A percentile compares a stretch with the other conserved stretches of the same genome.
Evolutionary conservation across 306 rosid species (phyloP).

Genomic region (Leucaena leucocephala): DNA sequence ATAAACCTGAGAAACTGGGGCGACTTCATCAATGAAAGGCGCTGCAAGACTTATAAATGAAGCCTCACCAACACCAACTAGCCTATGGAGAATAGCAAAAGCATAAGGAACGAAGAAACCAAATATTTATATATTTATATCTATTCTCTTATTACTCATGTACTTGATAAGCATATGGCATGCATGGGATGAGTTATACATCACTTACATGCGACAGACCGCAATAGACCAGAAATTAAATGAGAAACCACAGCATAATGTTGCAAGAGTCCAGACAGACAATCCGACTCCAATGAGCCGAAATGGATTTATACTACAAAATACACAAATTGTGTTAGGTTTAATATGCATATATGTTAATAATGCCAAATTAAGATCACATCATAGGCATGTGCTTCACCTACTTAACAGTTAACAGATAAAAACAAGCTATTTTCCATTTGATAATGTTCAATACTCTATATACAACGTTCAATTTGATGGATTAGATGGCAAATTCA

Average conservation of each 20-base stretch:
- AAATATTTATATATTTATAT: slow-evolving; percentile 6
- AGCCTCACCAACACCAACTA: slow-evolving; percentile 96
- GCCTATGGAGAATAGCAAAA: slow-evolving; percentile 50
- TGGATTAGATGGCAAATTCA: neutral
- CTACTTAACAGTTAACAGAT: slow-evolving; percentile 25
- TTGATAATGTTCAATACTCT: slow-evolving; percentile 11
- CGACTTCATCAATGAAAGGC: slow-evolving; percentile 92
- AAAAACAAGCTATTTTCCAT: slow-evolving; percentile 4
- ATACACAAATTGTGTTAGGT: slow-evolving; percentile 26
- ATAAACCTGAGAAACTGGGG: slow-evolving; percentile 77
- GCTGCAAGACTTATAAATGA: slow-evolving; percentile 98
- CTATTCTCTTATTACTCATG: neutral
- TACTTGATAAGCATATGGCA: slow-evolving; percentile 24
- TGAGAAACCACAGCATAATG: slow-evolving; percentile 71
- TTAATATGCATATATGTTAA: slow-evolving; percentile 15
- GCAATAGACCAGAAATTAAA: slow-evolving; percentile 84
- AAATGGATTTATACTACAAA: slow-evolving; percentile 80
- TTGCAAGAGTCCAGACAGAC: slow-evolving; percentile 83
- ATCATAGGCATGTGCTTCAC: slow-evolving; percentile 1
- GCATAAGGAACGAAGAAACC: slow-evolving; percentile 2
- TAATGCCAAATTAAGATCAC: slow-evolving; percentile 14
- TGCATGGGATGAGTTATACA: slow-evolving; percentile 15
- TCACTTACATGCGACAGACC: slow-evolving; percentile 75
- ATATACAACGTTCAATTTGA: slow-evolving; percentile 15
- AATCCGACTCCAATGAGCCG: slow-evolving; percentile 94